Evolutionary conservation across 2,329 filamentous ascomycete species (phyloP), one percentile per base, ranked within the genome.

Genomic region (Myriangium duriaei): DNA sequence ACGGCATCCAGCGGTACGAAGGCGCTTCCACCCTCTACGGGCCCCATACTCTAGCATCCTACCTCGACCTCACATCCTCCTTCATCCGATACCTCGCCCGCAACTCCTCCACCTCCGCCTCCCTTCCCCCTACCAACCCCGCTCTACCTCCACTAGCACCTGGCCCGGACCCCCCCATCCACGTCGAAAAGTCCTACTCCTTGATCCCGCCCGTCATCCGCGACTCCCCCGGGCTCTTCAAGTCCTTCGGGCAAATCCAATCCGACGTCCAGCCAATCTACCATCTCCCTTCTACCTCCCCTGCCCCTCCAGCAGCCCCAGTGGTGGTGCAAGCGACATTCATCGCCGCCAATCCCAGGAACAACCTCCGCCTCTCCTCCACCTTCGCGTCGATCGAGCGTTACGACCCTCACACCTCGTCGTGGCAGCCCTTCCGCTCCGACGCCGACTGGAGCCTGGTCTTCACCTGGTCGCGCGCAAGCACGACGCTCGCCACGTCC

Each of bases 1-100:
- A 91, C 56, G 62, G 64, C 10, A 67, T 91, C 32, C 88, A 95
- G 61, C 79, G 88, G 7, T 95, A 95, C 60, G 88, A 96, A 62
- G 88, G 87, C n/a, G 88, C 84, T 0, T 88, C 81, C 5, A 96
- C 88, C 0, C 73, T 96, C 2, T 91, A 82, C 55, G 88, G 88
- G 0, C 81, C 72, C 2, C 76, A 86, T 57, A 83, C 85, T 1
- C 70, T 95, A 9, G 74, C 81, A 24, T 88, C 86, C 1, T 91
- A 91, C 62, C 82, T 95, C 62, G 87, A 92, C 57, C 67, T 88
- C 30, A 87, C 84, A 0, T 65, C 86, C n/a, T 71, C 68, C 1
- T 75, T 80, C 55, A 71, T 91, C 3, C 69, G 68, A 11, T 79
- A 79, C 54, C 71, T 92, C 3, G 65, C 67, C 9, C 63, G 64